Percentiles rank a stretch among this genome's conserved stretches.
These are phyloP conservation scores for Ceratocystis alfenasii DNA, from an alignment of 2,329 filamentous ascomycete species.

Conservation along the genomic window DNA sequence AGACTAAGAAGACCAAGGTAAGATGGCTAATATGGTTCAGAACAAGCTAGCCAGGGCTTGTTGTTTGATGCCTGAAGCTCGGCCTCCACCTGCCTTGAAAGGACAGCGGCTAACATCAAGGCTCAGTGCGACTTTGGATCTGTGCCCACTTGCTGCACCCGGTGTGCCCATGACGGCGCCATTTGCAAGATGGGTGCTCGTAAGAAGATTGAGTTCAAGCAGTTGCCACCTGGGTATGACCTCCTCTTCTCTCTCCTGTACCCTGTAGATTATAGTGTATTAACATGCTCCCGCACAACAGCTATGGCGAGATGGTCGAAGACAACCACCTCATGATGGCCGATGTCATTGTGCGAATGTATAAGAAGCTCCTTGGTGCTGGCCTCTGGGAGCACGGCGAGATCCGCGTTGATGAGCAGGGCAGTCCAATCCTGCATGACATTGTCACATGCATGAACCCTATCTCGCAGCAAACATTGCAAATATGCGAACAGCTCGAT, in stretches of 20 bases:
- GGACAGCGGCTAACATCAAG: neutral
- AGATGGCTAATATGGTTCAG: neutral
- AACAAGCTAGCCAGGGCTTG: neutral
- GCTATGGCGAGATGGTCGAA: conserved; percentile 53
- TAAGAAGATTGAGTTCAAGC: conserved; percentile 59
- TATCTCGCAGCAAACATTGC: conserved; percentile 16
- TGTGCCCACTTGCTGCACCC: conserved; percentile 36
- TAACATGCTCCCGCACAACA: conserved; percentile 25
- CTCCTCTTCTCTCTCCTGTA: neutral
- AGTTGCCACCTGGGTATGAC: conserved; percentile 48
- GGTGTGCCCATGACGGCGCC: conserved; percentile 53
- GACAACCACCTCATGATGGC: conserved; percentile 54
- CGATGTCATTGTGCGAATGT: conserved; percentile 53
- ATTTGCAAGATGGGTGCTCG: conserved; percentile 51
- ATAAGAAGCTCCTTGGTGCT: conserved; percentile 48
- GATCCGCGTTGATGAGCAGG: conserved; percentile 50
- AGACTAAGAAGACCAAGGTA: conserved; percentile 61
- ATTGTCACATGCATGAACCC: conserved; percentile 34
- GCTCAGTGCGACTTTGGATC: conserved; percentile 15
- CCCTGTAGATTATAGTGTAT: neutral
- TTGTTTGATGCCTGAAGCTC: neutral
- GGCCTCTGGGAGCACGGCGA: conserved; percentile 52
- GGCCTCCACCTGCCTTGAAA: neutral
- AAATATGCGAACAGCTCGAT: conserved; percentile 17
- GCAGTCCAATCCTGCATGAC: conserved; percentile 52